Percentiles rank a stretch among this genome's conserved stretches.
Conservation (phyloP, 1,284 basidiomycete species). For the Mrakiaceae sp. region DNA sequence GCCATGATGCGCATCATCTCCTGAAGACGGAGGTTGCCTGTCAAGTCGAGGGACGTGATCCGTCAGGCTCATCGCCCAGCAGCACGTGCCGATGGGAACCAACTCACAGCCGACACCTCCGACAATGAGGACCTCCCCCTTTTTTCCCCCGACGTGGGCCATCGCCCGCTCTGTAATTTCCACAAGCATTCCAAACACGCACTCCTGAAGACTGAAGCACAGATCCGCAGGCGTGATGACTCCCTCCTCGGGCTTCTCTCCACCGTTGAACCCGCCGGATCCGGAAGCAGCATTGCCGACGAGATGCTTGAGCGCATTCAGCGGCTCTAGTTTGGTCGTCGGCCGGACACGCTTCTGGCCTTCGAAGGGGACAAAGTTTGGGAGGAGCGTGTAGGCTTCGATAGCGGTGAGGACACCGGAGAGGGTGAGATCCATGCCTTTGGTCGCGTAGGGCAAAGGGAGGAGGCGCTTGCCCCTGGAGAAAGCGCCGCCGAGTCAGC, state of each 20-base stretch:
- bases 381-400: conserved; percentile 63
- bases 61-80: background rate
- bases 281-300: conserved; percentile 4
- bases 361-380: conserved; percentile 22
- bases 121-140: conserved; percentile 79
- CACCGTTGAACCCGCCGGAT: conserved; percentile 27
- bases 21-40: conserved; percentile 83
- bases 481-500: conserved; percentile 36
- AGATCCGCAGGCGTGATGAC: conserved; percentile 86
- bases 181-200: conserved; percentile 95
- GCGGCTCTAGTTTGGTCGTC: background rate
- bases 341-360: conserved; percentile 3
- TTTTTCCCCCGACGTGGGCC: conserved; percentile 89
- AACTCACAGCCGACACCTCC: conserved; percentile 94
- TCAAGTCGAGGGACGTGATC: background rate
- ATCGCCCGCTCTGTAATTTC: conserved; percentile 98
- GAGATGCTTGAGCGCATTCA: conserved; percentile 10
- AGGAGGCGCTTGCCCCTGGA: conserved; percentile 50
- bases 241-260: conserved; percentile 45
- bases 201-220: conserved; percentile 95
- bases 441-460: conserved; percentile 85
- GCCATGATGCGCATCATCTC: conserved; percentile 99
- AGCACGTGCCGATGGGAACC: too few species aligned
- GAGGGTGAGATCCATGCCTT: conserved; percentile 96
- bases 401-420: conserved; percentile 83